Base-by-base conservation (phyloP, 306 rosid genomes). In the Arachis hypogaea region DNA sequence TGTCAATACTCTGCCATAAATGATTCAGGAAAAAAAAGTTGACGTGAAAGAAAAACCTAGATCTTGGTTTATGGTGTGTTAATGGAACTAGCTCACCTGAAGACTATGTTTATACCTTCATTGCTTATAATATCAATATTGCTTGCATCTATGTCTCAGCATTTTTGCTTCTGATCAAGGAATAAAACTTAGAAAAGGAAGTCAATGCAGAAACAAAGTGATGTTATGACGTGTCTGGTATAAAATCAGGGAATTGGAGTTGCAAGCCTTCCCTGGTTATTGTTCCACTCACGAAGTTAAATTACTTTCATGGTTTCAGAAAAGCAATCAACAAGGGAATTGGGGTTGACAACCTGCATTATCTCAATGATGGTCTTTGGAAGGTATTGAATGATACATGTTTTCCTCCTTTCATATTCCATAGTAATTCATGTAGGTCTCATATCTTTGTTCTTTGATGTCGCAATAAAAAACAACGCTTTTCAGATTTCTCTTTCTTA, bases 361-460 rank as follows among this genome's bases (percentile, higher is more conserved):
- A 94, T 84, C 97, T 94, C 71, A 94, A 94, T 69, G 98, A 94
- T 56, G 98, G 97, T 62, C 97, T 94, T 80, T 91, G 98, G 98
- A 94, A 94, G 98, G 98, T 94, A 91, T 41, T 44, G 45, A 18
- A 64, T 58, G 44, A 68, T 65, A 47, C 56, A 56, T 63, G 12
- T 7, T 74, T 67, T 10, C 69, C 40, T 72, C 70, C 55, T 41
- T 76, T 36, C 43, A 7, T 69, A 5, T 59, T 65, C 59, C 40
- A 57, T 12, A 14, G 73, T 46, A 43, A 50, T 10, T 18, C 38
- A 51, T n/a, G 7, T 33, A 59, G 28, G 49, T 40, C 46, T 54
- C 68, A 43, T 74, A 29, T 50, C 49, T 62, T 9, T 59, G 60
- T 47, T 71, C 9, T 63, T 68, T 72, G 59, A 45, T 36, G 38